Conservation (phyloP, 2,329 filamentous ascomycete species). For the Endothia cerciana region DNA sequence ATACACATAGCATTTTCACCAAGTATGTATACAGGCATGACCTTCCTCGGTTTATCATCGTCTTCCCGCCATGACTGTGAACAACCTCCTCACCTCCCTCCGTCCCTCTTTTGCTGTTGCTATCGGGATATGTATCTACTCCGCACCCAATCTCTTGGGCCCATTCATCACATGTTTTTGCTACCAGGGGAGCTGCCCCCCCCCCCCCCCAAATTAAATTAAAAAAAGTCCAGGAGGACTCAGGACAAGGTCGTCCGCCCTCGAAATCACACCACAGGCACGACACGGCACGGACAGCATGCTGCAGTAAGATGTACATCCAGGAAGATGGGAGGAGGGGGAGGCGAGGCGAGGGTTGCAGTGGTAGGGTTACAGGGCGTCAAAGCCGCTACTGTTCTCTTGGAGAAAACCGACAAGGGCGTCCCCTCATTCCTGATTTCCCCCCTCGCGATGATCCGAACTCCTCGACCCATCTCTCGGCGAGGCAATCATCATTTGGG, state of each 20-base stretch:
- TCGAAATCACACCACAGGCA: not conserved
- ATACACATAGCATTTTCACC: not conserved
- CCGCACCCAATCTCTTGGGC: no score
- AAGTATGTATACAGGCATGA: no score
- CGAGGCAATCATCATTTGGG: not conserved
- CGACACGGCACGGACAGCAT: not conserved
- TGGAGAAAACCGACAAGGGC: not conserved
- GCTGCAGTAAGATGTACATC: not conserved
- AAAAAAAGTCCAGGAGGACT: no score
- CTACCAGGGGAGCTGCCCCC: no score
- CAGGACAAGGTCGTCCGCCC: not conserved
- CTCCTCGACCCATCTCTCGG: not conserved
- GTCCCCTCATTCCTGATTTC: constrained; percentile 10
- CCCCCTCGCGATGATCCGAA: not conserved
- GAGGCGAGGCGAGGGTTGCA: not conserved
- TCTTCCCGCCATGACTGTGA: no score
- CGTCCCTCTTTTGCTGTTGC: no score
- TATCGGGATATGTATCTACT: no score
- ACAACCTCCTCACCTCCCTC: no score
- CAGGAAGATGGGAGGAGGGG: not conserved
- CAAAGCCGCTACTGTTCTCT: not conserved
- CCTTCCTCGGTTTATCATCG: no score
- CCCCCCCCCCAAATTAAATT: no score
- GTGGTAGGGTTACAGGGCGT: constrained; percentile 5
- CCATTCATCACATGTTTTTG: no score